phyloP scores from a whole-genome alignment of 2,329 filamentous ascomycete genomes.

The Aspergillus fructus region DNA sequence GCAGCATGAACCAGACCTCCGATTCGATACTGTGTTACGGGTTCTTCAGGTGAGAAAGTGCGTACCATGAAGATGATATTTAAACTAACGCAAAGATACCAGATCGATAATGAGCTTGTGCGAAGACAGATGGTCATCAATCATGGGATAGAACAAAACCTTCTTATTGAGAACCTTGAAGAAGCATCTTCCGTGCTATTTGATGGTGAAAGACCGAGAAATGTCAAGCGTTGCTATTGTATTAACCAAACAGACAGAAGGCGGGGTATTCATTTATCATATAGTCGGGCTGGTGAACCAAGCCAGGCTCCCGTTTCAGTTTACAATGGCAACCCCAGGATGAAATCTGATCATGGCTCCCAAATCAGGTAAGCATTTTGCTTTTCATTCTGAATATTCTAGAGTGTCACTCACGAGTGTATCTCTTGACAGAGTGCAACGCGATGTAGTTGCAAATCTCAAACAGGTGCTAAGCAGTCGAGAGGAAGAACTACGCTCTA shows the following conservation, averaged over 20 bases:
- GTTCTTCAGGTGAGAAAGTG: constrained; percentile 60
- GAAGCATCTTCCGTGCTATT: constrained; percentile 72
- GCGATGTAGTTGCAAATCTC: constrained; percentile 52
- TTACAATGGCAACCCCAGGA: constrained; percentile 61
- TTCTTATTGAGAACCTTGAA: constrained; percentile 68
- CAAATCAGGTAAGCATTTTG: constrained; percentile 55
- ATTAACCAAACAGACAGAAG: constrained; percentile 65
- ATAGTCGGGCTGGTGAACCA: constrained; percentile 48
- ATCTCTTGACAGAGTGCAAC: constrained; percentile 39
- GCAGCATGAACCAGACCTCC: constrained; percentile 69
- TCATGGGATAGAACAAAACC: constrained; percentile 76
- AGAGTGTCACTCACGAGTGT: constrained; percentile 9
- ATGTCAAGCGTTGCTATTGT: constrained; percentile 67
- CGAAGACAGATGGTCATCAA: constrained; percentile 82
- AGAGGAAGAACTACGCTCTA: constrained; percentile 48
- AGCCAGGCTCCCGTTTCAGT: constrained; percentile 55
- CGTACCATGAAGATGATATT: neutral
- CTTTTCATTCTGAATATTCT: neutral
- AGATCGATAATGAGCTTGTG: constrained; percentile 77
- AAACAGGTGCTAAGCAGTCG: constrained; percentile 56
- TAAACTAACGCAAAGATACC: constrained; percentile 19
- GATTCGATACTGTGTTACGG: constrained; percentile 75
- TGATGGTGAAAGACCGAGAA: constrained; percentile 58
- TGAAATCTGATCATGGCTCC: constrained; percentile 72
- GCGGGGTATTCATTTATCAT: constrained; percentile 61